Evolutionary conservation across 192 early-diverging fungal genomes (phyloP), one percentile per base, ranked within the genome.

Genomic region (Coemansia sp.): DNA sequence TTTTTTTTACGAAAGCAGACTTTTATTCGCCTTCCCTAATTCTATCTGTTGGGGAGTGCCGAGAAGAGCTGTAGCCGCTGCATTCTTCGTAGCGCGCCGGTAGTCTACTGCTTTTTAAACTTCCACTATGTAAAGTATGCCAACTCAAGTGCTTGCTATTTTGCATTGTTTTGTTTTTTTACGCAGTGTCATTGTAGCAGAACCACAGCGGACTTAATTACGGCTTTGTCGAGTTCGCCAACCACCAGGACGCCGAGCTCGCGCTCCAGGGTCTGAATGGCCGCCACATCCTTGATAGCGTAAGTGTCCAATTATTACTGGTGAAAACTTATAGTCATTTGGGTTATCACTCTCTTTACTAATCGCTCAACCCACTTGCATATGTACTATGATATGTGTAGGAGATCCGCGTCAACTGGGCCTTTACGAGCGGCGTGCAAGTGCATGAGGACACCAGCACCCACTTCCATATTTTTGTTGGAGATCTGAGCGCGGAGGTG

Each of bases 401-500:
- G 67, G 78, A 81, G 65, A 81, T 81, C 32, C 78, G 78, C 28
- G 73, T 81, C 52, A 81, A 81, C 73, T 81, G 78, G 78, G 78
- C 91, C 28, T 77, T 80, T 51, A 68, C 66, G 25, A 64, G 68
- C 69, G 60, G 72, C 22, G 59, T 60, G 4, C 66, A 69, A 54
- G 38, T 54, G 62, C 85, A 88, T 56, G 90, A 90, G 69, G 90
- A 93, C 66, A 86, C 88, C 41, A 82, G 85, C 48, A 73, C 58
- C 64, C 93, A 95, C 65, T 90, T 83, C 55, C 94, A 94, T 31
- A 82, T 96, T n/a, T 96, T 96, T 83, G 91, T 96, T 62, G 94
- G 94, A 51, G 94, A 96, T 54, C 81, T 96, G 62, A 89, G 90
- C 53, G 84, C 94, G n/a, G 94, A 95, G 64, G 88, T 96, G 60